Conservation (phyloP, 2,329 filamentous ascomycete genomes). For the Pseudogymnoascus sp. region DNA sequence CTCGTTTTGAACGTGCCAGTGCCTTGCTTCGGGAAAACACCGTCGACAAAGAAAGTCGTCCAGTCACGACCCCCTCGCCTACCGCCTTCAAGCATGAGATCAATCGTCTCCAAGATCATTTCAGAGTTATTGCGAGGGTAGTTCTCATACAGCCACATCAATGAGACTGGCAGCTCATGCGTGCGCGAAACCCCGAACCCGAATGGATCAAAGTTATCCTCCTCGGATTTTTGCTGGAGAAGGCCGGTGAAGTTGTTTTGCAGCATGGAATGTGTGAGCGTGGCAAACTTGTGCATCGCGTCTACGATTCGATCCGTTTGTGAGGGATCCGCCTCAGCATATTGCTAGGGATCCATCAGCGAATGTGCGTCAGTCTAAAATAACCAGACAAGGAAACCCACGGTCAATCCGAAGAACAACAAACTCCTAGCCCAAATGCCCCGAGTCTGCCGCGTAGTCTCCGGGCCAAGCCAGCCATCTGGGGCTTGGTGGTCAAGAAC, state of each 20-base stretch:
- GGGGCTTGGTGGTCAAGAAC: conserved; percentile 39
- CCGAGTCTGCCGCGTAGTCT: conserved; percentile 34
- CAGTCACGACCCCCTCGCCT: conserved; percentile 15
- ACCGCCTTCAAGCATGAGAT: conserved; percentile 16
- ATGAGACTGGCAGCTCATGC: conserved; percentile 33
- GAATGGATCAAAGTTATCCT: conserved; percentile 33
- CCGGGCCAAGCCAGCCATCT: conserved; percentile 52
- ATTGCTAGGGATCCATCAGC: conserved; percentile 12
- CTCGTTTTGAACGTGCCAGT: not conserved
- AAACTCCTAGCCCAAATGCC: conserved; percentile 47
- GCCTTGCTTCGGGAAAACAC: conserved; percentile 14
- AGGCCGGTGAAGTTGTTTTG: conserved; percentile 43
- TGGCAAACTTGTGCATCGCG: conserved; percentile 41
- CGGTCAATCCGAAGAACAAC: conserved; percentile 39
- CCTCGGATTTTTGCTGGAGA: conserved; percentile 29
- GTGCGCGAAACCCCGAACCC: conserved; percentile 30
- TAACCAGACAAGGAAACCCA: conserved; percentile 11
- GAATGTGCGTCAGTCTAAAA: not conserved
- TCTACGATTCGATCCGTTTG: conserved; percentile 37
- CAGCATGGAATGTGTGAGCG: conserved; percentile 46
- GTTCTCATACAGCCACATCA: conserved; percentile 31
- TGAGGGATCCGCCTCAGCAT: conserved; percentile 39
- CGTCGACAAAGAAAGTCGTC: conserved; percentile 18
- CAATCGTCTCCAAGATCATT: conserved; percentile 26
- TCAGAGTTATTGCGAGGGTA: conserved; percentile 19